Base-by-base conservation (phyloP, 2,329 filamentous ascomycete species). In the Lecanoromycetidae sp. region DNA sequence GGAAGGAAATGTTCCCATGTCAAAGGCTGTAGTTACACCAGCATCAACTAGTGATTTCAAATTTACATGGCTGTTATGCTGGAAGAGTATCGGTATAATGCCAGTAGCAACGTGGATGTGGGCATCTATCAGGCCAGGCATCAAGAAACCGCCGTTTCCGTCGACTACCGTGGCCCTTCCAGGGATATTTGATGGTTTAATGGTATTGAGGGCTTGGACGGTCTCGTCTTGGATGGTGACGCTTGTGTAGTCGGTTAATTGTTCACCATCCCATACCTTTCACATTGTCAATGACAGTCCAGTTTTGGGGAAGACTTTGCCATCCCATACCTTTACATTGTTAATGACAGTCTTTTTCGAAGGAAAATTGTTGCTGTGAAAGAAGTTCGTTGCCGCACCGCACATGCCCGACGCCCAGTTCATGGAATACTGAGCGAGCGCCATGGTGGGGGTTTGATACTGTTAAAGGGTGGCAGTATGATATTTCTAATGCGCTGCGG, bases 91-190 rank as follows among this genome's bases (percentile, higher is more conserved):
- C 15, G 19, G 19, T 8, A 9, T 15, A 8, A 15, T 37, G 13
- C 8, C 20, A 27, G n/a, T 40, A 23, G 25, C 12, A 17, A 17
- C 29, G 44, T 50, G 48, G n/a, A 33, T 25, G 27, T 50, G 48
- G 22, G 48, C 22, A 22, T 50, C 48, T 17, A 50, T 48, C 7
- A 50, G 29, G 13, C 48, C 48, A 22, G 48, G 48, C 13, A 50
- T 17, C 2, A 50, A 40, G 19, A 42, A 34, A n/a, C 36, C 44
- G n/a, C 48, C 48, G 17, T 48, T 42, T 5, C 48, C 48, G 35
- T 50, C 35, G 4, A 42, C 36, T 22, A n/a, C 25, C 17, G 27
- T 39, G 23, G 41, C 23, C 15, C 22, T 12, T 15, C 15, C 8
- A 9, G 33, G 10, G 9, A 36, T 17, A 17, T 9, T 9, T 9